Conservation (phyloP, 2,329 filamentous ascomycete species). For the Juglanconis juglandina region DNA sequence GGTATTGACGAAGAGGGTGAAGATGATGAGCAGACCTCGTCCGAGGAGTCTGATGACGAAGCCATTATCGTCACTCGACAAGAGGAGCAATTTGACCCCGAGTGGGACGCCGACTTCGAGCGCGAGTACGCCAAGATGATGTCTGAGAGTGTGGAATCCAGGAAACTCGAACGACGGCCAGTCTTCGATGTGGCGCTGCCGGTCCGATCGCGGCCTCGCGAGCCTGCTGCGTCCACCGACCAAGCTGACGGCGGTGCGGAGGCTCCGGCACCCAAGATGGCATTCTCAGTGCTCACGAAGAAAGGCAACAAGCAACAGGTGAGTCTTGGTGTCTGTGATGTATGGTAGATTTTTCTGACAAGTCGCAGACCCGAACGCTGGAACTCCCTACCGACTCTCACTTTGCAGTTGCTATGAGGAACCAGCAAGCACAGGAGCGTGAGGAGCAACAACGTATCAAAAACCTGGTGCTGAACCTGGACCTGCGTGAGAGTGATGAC, state of each 20-base stretch:
- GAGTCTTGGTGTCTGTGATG: constrained; percentile 21
- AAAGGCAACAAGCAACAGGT: constrained; percentile 94
- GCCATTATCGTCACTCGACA: constrained; percentile 87
- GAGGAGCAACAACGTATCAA: constrained; percentile 99
- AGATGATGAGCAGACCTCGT: constrained; percentile 48
- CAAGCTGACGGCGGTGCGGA: constrained; percentile 32
- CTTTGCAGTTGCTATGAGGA: constrained; percentile 94
- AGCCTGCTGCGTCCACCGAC: constrained; percentile 39
- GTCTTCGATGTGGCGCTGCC: constrained; percentile 97
- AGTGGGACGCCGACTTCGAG: constrained; percentile 95
- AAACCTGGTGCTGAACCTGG: constrained; percentile 93
- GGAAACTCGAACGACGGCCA: constrained; percentile 92
- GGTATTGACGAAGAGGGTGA: constrained; percentile 56
- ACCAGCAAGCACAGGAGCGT: constrained; percentile 87
- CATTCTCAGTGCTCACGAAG: constrained; percentile 93
- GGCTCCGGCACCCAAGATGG: constrained; percentile 67
- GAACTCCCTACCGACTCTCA: constrained; percentile 87
- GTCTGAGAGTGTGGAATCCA: constrained; percentile 91
- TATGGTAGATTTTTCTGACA: constrained; percentile 15
- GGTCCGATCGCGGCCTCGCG: constrained; percentile 69
- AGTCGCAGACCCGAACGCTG: constrained; percentile 75
- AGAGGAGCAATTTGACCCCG: constrained; percentile 85
- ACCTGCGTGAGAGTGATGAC: constrained; percentile 80
- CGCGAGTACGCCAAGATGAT: constrained; percentile 98
- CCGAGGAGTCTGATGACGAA: constrained; percentile 72